Percentiles rank a stretch among this genome's conserved stretches.
These are phyloP conservation scores for Jasminum sambac DNA, from an alignment of 257 asterid species.

Conservation along the genomic window DNA sequence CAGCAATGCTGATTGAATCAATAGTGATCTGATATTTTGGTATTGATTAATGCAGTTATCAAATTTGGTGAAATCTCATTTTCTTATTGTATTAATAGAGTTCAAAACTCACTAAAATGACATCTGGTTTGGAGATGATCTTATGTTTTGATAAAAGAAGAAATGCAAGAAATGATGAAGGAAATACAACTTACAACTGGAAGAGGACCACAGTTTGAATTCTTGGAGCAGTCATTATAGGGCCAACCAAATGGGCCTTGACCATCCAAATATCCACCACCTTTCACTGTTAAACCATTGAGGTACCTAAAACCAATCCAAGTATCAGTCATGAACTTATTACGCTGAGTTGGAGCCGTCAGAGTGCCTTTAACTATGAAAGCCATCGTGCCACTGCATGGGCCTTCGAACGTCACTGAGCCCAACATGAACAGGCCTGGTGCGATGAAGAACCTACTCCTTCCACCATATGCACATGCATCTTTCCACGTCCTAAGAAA, in stretches of 20 bases:
- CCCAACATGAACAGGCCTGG: slow-evolving; percentile 41
- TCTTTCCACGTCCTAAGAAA: slow-evolving; percentile 61
- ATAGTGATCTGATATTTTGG: too few relatives aligned
- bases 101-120: too few relatives aligned
- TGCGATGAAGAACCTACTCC: slow-evolving; percentile 48
- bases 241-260: slow-evolving; percentile 70
- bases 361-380: slow-evolving; percentile 47
- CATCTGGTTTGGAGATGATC: too few relatives aligned
- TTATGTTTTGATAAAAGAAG: not conserved
- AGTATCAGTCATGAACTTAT: slow-evolving; percentile 30
- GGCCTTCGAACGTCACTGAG: slow-evolving; percentile 52
- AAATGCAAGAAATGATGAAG: not conserved
- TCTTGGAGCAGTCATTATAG: slow-evolving; percentile 57
- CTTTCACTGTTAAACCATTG: slow-evolving; percentile 42
- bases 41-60: too few relatives aligned
- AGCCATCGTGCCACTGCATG: slow-evolving; percentile 38
- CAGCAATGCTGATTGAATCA: too few relatives aligned
- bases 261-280: slow-evolving; percentile 78
- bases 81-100: too few relatives aligned
- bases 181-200: slow-evolving; percentile 51
- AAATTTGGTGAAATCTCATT: too few relatives aligned
- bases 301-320: slow-evolving; percentile 74
- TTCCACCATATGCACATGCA: slow-evolving; percentile 52
- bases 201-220: slow-evolving; percentile 47
- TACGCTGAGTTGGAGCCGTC: slow-evolving; percentile 46